A percentile compares a stretch with the other conserved stretches of the same genome.
Conservation (phyloP, 495 filamentous ascomycete genomes). For the Aspergillus nidulans region DNA sequence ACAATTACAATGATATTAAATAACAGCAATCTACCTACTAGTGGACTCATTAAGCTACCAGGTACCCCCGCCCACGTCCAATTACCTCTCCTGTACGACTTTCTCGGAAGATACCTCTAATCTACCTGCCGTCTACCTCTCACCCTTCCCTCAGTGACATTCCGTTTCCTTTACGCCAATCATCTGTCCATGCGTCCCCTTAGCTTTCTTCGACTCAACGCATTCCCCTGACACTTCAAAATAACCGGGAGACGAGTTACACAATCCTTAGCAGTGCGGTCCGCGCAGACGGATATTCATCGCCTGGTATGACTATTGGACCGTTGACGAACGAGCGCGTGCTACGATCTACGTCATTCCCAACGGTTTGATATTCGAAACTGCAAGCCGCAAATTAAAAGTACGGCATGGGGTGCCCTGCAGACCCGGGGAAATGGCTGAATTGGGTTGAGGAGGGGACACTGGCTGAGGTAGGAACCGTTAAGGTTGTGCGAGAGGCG, state of each 20-base stretch:
- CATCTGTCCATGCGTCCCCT: no score
- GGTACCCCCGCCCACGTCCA: not conserved
- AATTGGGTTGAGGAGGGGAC: not conserved
- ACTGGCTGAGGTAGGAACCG: not conserved
- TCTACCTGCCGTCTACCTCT: not conserved
- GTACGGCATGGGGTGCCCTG: not conserved
- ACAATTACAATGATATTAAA: not conserved
- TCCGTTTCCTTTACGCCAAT: not conserved
- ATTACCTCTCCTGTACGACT: not conserved
- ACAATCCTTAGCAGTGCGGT: not conserved
- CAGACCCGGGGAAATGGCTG: not conserved
- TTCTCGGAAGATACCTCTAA: not conserved
- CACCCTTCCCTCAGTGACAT: not conserved
- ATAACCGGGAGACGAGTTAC: not conserved
- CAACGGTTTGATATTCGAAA: not conserved
- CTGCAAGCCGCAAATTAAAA: not conserved
- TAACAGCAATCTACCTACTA: not conserved
- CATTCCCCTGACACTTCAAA: not conserved
- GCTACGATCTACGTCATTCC: not conserved
- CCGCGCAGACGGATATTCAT: not conserved
- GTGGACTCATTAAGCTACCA: not conserved
- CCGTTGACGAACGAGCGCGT: not conserved
- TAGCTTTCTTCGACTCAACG: no score
- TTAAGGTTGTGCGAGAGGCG: not conserved
- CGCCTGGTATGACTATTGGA: not conserved